Evolutionary conservation across 148 eudicot species (phyloP), one percentile per base, ranked within the genome.

Genomic region (Chenopodium album): DNA sequence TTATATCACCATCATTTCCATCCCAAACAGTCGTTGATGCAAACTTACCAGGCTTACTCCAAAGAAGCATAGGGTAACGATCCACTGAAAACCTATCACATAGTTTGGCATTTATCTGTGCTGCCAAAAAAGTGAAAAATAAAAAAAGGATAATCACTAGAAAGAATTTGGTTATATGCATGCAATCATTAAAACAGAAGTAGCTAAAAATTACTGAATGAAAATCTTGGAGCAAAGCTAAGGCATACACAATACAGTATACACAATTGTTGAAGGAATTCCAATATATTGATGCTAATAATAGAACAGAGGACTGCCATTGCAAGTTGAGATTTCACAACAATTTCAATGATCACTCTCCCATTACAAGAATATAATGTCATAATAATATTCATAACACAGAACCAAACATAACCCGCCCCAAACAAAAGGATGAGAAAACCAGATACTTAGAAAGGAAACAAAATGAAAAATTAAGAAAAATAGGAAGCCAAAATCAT

Each of bases 31-130:
- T 80, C 63, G 87, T 85, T 60, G 87, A 84, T 29, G 85, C 87
- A 90, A 95, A 93, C 80, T 91, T 89, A 83, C 87, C 82, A 47
- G 98, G 93, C 54, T 76, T 88, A 47, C 93, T 93, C 98, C 98
- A 95, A 78, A 92, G 83, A 82, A 95, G 98, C 91, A 91, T 88
- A 62, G 98, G 98, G 84, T 89, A 95, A 56, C 88, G 89, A 73
- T 81, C 85, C 20, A 95, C 93, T 22, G 94, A 89, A 92, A 92
- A 95, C 88, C 88, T 93, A 87, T 93, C 94, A 79, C 98, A 95
- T 80, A 93, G 97, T 78, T 91, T 88, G 80, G 77, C 86, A 88
- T 93, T 95, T 86, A 87, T 85, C 98, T 95, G 97, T 87, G 90
- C 97, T 95, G 94, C 97, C 98, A 92, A 89, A 86, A 82, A 89